Evolutionary conservation across 2,329 filamentous ascomycete genomes (phyloP).

Genomic region (Aspergillus ibericus): DNA sequence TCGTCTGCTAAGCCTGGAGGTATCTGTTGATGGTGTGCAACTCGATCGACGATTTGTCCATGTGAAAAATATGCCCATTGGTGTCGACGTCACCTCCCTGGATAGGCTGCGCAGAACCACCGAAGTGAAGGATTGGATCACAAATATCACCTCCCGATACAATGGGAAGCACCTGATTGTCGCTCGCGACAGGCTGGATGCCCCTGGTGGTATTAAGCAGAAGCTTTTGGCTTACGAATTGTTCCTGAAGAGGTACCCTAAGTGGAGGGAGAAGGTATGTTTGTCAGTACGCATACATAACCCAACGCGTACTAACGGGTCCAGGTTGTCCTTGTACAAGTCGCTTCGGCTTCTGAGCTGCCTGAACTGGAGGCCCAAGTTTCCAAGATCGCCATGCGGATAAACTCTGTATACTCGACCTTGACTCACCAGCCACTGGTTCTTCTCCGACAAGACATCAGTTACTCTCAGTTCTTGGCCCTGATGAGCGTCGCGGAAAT

Average conservation of each 20-base stretch:
- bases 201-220: constrained; percentile 85
- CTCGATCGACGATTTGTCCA: constrained; percentile 87
- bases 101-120: constrained; percentile 65
- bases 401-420: constrained; percentile 86
- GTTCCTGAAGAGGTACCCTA: constrained; percentile 86
- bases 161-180: constrained; percentile 86
- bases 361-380: constrained; percentile 81
- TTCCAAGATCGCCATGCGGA: constrained; percentile 86
- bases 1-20: constrained; percentile 79
- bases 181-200: constrained; percentile 88
- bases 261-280: constrained; percentile 71
- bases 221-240: constrained; percentile 88
- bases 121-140: constrained; percentile 75
- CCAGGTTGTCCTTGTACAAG: constrained; percentile 83
- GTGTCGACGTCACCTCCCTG: constrained; percentile 77
- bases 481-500: constrained; percentile 83
- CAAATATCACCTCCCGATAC: constrained; percentile 76
- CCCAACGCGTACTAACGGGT: constrained; percentile 1
- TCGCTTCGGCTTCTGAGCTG: constrained; percentile 82
- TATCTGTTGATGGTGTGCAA: constrained; percentile 79
- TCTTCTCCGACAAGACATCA: constrained; percentile 89
- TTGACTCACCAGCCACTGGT: constrained; percentile 88
- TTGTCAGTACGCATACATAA: neutral
- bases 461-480: constrained; percentile 88
- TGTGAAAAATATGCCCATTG: constrained; percentile 77